Percentiles rank a stretch among this genome's conserved stretches.
phyloP scores from a whole-genome alignment of 73 alveolate species.

The Paramecium sexaurelia region DNA sequence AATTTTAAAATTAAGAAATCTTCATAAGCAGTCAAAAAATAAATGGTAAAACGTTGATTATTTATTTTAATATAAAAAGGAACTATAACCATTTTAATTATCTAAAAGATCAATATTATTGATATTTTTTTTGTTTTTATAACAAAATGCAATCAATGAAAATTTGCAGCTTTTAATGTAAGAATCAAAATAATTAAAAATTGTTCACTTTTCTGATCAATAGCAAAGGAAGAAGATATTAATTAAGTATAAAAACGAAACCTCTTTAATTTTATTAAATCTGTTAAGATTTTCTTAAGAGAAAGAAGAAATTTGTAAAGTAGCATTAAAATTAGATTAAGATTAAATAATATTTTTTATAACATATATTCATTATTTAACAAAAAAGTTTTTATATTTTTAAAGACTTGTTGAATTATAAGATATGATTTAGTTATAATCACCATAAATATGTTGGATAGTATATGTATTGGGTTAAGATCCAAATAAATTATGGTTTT shows the following conservation, averaged over 20 bases:
- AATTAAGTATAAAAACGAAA: background rate
- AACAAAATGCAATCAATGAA: conserved; percentile 16
- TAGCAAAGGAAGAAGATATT: background rate
- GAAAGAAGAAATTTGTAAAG: background rate
- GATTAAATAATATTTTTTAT: background rate
- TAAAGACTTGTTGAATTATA: background rate
- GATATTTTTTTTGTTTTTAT: background rate
- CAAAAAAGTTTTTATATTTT: background rate
- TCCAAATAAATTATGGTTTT: conserved; percentile 19
- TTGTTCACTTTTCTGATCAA: background rate
- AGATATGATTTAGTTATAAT: background rate
- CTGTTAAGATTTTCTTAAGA: conserved; percentile 1
- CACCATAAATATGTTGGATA: conserved; percentile 10
- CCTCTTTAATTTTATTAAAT: background rate
- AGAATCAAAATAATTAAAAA: conserved; percentile 14
- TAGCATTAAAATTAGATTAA: background rate
- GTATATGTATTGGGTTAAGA: background rate
- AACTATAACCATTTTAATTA: background rate
- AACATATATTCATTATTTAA: background rate
- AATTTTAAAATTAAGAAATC: conserved; percentile 23
- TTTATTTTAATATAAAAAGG: background rate
- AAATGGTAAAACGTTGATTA: background rate
- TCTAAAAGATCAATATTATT: conserved; percentile 12
- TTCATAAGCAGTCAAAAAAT: background rate
- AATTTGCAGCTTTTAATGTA: background rate